Conservation (phyloP, 2,329 filamentous ascomycete species). For the Talaromyces islandicus region DNA sequence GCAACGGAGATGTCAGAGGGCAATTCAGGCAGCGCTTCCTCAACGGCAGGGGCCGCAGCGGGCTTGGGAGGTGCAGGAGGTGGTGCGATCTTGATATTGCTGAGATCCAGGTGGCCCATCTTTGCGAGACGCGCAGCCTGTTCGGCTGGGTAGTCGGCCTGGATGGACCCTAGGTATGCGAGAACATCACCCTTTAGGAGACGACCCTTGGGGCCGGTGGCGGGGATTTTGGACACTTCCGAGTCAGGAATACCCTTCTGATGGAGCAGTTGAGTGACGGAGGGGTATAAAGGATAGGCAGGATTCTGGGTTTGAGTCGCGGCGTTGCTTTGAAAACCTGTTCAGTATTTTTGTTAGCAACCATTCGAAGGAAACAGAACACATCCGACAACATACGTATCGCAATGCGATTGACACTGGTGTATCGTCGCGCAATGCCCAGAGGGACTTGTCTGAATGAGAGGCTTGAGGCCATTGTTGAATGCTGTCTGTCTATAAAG, state of each 20-base stretch:
- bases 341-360: not conserved
- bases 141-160: slow-evolving; percentile 62
- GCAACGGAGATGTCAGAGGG: slow-evolving; percentile 46
- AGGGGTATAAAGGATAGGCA: slow-evolving; percentile 56
- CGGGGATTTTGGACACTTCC: slow-evolving; percentile 73
- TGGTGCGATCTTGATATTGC: slow-evolving; percentile 82
- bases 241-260: slow-evolving; percentile 69
- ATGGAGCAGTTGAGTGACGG: slow-evolving; percentile 75
- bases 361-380: not conserved
- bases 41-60: slow-evolving; percentile 16
- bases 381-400: slow-evolving; percentile 27
- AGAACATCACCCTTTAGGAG: slow-evolving; percentile 94
- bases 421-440: slow-evolving; percentile 30
- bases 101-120: slow-evolving; percentile 80
- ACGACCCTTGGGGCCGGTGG: slow-evolving; percentile 80
- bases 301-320: slow-evolving; percentile 34
- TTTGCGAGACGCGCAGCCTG: slow-evolving; percentile 67
- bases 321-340: slow-evolving; percentile 32
- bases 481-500: not conserved
- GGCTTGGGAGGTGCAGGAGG: slow-evolving; percentile 22
- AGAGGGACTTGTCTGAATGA: slow-evolving; percentile 26
- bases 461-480: slow-evolving; percentile 30
- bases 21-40: slow-evolving; percentile 20
- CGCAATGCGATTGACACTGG: slow-evolving; percentile 20
- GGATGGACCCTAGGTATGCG: slow-evolving; percentile 76